Evolutionary conservation across 768 basidiomycete genomes (phyloP), one percentile per base, ranked within the genome.

Genomic region (Steccherinum ochraceum): DNA sequence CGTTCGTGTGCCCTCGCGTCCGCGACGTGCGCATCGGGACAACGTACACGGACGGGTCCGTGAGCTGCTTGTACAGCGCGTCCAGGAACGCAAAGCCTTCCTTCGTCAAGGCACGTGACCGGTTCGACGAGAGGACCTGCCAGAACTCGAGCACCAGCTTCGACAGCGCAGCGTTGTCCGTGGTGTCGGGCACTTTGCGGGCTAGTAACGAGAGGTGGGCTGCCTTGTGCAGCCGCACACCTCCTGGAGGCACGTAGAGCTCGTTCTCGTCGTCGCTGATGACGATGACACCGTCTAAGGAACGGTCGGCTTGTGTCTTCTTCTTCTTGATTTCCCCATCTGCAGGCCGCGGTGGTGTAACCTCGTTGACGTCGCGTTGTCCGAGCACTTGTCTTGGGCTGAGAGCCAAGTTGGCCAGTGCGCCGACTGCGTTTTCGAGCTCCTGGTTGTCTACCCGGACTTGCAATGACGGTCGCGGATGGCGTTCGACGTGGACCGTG

Each of bases 51-150:
- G 80, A 79, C 26, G 86, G 83, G 62, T 86, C 81, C 30, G 76
- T 78, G 41, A 90, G 74, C 59, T 85, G 86, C 63, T 84, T 85
- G 65, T 78, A 74, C 55, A 90, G 62, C 24, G 78, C 74, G 56
- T 88, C 86, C 49, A 90, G 66, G 65, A 90, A 85, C 20, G 71
- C 65, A 58, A 83, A 86, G 4, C 79, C 87, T 55, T 89, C 84
- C 64, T 78, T 83, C 27, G 81, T 89, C 58, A 86, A 60, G 45
- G 77, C 78, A 57, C 74, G 76, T 52, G 85, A 87, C 42, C 76
- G 81, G 60, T 82, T 84, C 50, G 75, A 76, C 63, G 83, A 76
- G 63, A 89, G 67, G 40, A 81, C 75, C 39, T 71, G 72, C n/a
- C 76, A 68, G 59, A 88, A 89, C 46, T 86, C 81, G 42, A 63